A percentile compares a stretch with the other conserved stretches of the same genome.
These are phyloP conservation scores for Powellomyces hirtus DNA, from an alignment of 192 early-diverging fungal species.

Conservation along the genomic window DNA sequence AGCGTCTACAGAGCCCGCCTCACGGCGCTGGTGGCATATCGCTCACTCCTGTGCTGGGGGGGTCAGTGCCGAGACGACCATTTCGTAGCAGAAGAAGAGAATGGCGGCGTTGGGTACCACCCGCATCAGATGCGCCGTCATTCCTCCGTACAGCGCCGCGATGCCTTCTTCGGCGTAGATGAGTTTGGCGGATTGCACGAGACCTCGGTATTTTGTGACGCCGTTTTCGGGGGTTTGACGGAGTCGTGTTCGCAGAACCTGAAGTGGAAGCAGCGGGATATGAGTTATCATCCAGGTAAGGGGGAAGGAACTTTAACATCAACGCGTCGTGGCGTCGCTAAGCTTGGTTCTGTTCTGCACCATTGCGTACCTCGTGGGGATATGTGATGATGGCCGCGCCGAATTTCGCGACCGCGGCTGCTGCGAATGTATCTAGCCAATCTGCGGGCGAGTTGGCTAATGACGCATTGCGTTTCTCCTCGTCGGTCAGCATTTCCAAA, in stretches of 20 bases:
- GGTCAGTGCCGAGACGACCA: constrained; percentile 14
- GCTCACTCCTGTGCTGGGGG: too few species aligned
- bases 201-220: constrained; percentile 71
- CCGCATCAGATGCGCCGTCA: constrained; percentile 90
- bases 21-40: too few species aligned
- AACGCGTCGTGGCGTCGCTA: neutral
- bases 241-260: constrained; percentile 82
- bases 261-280: constrained; percentile 34
- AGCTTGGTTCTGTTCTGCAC: neutral
- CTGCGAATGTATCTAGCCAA: constrained; percentile 82
- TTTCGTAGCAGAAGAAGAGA: constrained; percentile 67
- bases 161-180: constrained; percentile 81
- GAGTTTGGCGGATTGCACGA: constrained; percentile 49
- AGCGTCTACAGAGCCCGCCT: too few species aligned
- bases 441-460: constrained; percentile 26
- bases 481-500: neutral
- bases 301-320: neutral
- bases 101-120: constrained; percentile 96
- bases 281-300: neutral
- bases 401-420: constrained; percentile 84
- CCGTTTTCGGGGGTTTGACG: constrained; percentile 77
- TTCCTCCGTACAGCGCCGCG: constrained; percentile 86
- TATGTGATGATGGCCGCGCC: constrained; percentile 85
- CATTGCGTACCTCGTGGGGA: constrained; percentile 98
- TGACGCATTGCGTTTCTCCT: neutral